Conservation (phyloP, 768 basidiomycete species). For the Paxillus ammoniavirescens region DNA sequence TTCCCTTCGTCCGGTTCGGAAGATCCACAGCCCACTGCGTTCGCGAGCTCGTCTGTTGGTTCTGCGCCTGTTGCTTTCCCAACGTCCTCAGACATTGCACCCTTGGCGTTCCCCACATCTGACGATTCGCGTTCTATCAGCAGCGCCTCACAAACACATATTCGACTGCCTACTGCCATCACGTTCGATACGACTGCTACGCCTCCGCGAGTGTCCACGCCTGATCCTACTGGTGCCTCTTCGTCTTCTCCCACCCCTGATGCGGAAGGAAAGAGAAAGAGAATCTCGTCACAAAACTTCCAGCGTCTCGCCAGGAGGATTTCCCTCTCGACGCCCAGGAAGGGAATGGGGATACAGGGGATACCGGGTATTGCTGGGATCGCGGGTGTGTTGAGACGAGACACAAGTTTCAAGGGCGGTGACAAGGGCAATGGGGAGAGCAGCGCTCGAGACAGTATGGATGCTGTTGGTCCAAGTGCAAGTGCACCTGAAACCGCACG, state of each 20-base stretch:
- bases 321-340: constrained; percentile 59
- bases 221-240: constrained; percentile 60
- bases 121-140: constrained; percentile 33
- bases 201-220: constrained; percentile 70
- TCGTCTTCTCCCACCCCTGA: constrained; percentile 62
- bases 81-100: constrained; percentile 27
- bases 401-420: constrained; percentile 34
- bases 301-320: constrained; percentile 75
- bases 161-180: constrained; percentile 36
- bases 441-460: constrained; percentile 14
- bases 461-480: constrained; percentile 17
- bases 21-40: constrained; percentile 6
- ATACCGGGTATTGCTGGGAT: constrained; percentile 30
- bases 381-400: constrained; percentile 29
- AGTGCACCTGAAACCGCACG: constrained; percentile 42
- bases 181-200: constrained; percentile 62
- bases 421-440: constrained; percentile 34
- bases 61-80: constrained; percentile 36
- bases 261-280: constrained; percentile 73
- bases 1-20: constrained; percentile 33
- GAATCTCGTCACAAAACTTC: constrained; percentile 85
- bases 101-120: constrained; percentile 43
- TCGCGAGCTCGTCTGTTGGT: constrained; percentile 12
- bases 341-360: constrained; percentile 48
- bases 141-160: constrained; percentile 25